A percentile compares a stretch with the other conserved stretches of the same genome.
Evolutionary conservation across 2,329 filamentous ascomycete genomes (phyloP).

Genomic region (Emmonsiellopsis sp.): DNA sequence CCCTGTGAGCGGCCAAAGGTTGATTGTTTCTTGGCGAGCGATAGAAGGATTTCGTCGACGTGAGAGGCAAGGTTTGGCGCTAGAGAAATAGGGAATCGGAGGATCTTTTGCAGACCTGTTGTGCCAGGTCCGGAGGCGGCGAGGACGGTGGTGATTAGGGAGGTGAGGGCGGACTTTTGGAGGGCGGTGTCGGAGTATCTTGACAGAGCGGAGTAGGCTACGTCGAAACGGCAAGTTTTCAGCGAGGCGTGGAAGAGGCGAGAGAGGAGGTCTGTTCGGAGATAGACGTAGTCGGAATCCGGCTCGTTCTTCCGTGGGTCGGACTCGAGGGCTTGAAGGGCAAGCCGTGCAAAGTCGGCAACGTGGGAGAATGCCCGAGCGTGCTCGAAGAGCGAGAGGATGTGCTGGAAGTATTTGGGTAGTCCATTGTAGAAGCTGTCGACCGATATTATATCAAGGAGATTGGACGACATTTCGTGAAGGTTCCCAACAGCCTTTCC

Average conservation of each 20-base stretch:
- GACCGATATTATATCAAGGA: constrained; percentile 69
- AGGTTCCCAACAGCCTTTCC: constrained; percentile 37
- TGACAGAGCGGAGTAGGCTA: constrained; percentile 70
- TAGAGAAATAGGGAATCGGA: constrained; percentile 60
- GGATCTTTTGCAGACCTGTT: constrained; percentile 48
- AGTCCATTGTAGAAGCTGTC: constrained; percentile 60
- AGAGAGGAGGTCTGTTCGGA: constrained; percentile 64
- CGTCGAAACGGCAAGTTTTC: constrained; percentile 67
- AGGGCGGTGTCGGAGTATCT: constrained; percentile 63
- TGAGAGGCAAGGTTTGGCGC: constrained; percentile 60
- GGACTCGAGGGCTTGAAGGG: constrained; percentile 52
- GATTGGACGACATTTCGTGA: constrained; percentile 42
- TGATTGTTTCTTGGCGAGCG: constrained; percentile 59
- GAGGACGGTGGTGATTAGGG: constrained; percentile 46
- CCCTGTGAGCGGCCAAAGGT: constrained; percentile 36
- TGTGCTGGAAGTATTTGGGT: constrained; percentile 76
- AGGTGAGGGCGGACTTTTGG: constrained; percentile 61
- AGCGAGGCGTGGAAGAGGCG: constrained; percentile 77
- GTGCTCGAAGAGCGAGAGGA: constrained; percentile 72
- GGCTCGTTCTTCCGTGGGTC: constrained; percentile 21
- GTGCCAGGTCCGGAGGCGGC: constrained; percentile 29
- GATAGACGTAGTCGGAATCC: constrained; percentile 27
- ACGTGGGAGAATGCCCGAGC: constrained; percentile 69
- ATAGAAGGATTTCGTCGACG: constrained; percentile 68
- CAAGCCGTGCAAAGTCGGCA: constrained; percentile 69